Base-by-base conservation (phyloP, 148 eudicot genomes). In the Amaranthus hypochondriacus region DNA sequence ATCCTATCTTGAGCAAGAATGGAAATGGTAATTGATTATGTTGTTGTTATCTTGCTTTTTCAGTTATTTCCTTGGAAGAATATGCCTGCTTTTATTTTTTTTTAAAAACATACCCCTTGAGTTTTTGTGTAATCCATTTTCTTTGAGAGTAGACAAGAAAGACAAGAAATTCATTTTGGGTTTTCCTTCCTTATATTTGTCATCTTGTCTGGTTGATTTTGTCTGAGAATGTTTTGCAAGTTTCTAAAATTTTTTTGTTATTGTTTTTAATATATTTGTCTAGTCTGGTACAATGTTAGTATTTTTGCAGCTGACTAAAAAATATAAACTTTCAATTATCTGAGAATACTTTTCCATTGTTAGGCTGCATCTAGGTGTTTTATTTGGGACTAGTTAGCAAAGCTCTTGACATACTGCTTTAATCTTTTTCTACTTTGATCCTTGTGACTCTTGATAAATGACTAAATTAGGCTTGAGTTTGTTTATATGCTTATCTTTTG, bases 1-100 rank as follows among this genome's bases (percentile, higher is more conserved):
- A 56, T 90, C 90, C 67, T 92, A 95, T 83, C 91, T 95, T 75
- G 98, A 95, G 74, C 97, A 92, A 85, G 98, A 95, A 83, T 95
- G 98, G 98, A 95, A 95, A 81, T 95, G 98, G 98, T 95, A 87
- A 76, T 48, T 55, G 48, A 48, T 44, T 49, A 18, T 39, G 59
- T 28, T 42, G 10, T 47, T 49, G 52, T 6, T 49, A 43, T 51
- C 44, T 42, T 53, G 21, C 64, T 56, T 69, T 69, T 12, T 8
- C 28, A 56, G 50, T 13, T 62, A 13, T 50, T 47, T n/a, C 9
- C 46, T 54, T 15, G 7, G 6, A 14, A 18, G 49, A 15, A 15
- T 7, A 14, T 42, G 53, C 7, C 68, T 39, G 7, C 28, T 18
- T 28, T 28, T 28, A 28, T 28, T 28, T 28, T 28, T 28, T 28